A percentile compares a stretch with the other conserved stretches of the same genome.
phyloP scores from a whole-genome alignment of 148 eudicot genomes.

The Vaccinium macrocarpon region DNA sequence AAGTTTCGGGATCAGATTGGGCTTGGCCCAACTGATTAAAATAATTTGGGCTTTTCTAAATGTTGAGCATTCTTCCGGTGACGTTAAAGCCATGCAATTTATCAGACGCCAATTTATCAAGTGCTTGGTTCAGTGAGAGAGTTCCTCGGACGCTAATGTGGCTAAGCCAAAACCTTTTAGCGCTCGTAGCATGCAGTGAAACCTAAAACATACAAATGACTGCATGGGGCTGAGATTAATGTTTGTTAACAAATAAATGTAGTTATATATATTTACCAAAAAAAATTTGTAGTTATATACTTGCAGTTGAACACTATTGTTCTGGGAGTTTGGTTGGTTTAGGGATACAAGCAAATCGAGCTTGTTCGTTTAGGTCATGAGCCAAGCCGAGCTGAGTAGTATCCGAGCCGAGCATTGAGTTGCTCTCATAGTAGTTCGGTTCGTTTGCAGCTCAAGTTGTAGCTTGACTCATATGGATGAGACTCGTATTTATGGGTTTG shows the following conservation, averaged over 20 bases:
- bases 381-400: too few relatives aligned
- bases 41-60: background rate
- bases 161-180: background rate
- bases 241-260: too few relatives aligned
- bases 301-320: too few relatives aligned
- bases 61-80: background rate
- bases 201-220: background rate
- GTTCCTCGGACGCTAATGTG: background rate
- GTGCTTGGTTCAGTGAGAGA: too few relatives aligned
- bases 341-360: too few relatives aligned
- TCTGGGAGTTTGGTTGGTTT: background rate
- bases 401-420: too few relatives aligned
- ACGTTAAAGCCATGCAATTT: background rate
- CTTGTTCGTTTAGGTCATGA: too few relatives aligned
- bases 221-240: background rate
- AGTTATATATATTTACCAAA: background rate
- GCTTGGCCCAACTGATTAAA: background rate
- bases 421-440: too few relatives aligned
- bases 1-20: background rate
- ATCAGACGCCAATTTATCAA: too few relatives aligned
- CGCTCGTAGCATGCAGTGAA: background rate
- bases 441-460: too few relatives aligned
- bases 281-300: too few relatives aligned
- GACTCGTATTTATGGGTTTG: background rate
- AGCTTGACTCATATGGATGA: background rate